These are phyloP conservation scores for Sordariomycetes sp. DNA, from an alignment of 2,329 filamentous ascomycete genomes.

Conservation along the genomic window DNA sequence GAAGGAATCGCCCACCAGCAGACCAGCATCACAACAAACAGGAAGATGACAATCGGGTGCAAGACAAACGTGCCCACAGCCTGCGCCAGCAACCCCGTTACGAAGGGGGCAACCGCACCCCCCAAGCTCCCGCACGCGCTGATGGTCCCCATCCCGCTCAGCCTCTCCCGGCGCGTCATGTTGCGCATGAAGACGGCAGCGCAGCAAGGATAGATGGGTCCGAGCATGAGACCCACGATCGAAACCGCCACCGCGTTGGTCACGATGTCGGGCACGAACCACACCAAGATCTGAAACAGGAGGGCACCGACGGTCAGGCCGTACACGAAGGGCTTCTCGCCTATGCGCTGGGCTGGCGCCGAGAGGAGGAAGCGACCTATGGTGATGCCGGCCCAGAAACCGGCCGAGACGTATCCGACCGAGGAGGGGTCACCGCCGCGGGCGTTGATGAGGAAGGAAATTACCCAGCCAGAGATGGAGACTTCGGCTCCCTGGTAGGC, in stretches of 20 bases:
- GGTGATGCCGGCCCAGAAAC: slow-evolving; percentile 67
- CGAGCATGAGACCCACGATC: slow-evolving; percentile 66
- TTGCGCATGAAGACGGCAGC: slow-evolving; percentile 53
- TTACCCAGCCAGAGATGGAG: slow-evolving; percentile 77
- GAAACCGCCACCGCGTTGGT: slow-evolving; percentile 58
- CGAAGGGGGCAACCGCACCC: slow-evolving; percentile 57
- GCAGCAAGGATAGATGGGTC: slow-evolving; percentile 71
- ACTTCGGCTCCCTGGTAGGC: slow-evolving; percentile 81
- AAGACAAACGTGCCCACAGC: slow-evolving; percentile 53
- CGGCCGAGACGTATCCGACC: slow-evolving; percentile 72
- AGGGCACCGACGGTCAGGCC: slow-evolving; percentile 50
- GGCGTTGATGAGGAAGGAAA: slow-evolving; percentile 70
- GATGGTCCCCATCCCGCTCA: slow-evolving; percentile 58
- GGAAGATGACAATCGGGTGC: slow-evolving; percentile 56
- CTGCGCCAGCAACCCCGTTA: slow-evolving; percentile 55
- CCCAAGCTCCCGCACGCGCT: slow-evolving; percentile 61
- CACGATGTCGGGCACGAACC: slow-evolving; percentile 68
- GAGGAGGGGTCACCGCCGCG: slow-evolving; percentile 59
- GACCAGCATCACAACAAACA: slow-evolving; percentile 56
- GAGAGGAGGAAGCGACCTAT: slow-evolving; percentile 65
- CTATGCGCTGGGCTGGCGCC: slow-evolving; percentile 54
- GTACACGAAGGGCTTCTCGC: slow-evolving; percentile 63
- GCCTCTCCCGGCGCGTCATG: slow-evolving; percentile 49
- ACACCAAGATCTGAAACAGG: slow-evolving; percentile 66
- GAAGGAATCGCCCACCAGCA: slow-evolving; percentile 55